phyloP scores from a whole-genome alignment of 1,284 basidiomycete genomes.

The Sporisorium graminicola region DNA sequence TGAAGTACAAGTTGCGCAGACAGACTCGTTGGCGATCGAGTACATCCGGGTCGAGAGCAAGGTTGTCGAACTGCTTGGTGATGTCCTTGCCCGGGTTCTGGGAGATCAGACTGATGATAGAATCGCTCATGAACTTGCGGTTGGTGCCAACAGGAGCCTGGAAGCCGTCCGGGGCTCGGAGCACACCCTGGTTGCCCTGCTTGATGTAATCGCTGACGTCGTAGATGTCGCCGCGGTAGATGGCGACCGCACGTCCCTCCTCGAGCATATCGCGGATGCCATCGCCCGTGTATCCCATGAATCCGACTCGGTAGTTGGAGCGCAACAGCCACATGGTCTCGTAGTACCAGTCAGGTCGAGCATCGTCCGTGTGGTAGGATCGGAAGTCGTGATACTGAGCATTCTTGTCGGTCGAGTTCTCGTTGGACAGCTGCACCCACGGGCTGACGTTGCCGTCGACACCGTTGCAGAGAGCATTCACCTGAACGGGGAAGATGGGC shows the following conservation, averaged over 20 bases:
- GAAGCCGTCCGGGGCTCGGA: slow-evolving; percentile 76
- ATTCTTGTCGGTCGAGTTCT: slow-evolving; percentile 83
- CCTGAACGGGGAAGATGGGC: slow-evolving; percentile 93
- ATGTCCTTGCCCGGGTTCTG: slow-evolving; percentile 85
- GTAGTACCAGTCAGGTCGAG: slow-evolving; percentile 97
- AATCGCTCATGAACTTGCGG: slow-evolving; percentile 80
- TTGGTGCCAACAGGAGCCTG: slow-evolving; percentile 75
- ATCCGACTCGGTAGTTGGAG: slow-evolving; percentile 87
- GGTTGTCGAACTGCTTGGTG: slow-evolving; percentile 80
- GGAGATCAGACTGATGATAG: slow-evolving; percentile 84
- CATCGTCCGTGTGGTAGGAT: slow-evolving; percentile 78
- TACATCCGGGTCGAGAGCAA: slow-evolving; percentile 78
- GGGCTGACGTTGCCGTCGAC: slow-evolving; percentile 83
- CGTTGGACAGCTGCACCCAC: slow-evolving; percentile 82
- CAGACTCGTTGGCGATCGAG: slow-evolving; percentile 85
- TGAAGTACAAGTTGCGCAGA: slow-evolving; percentile 89
- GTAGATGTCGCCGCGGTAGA: slow-evolving; percentile 88
- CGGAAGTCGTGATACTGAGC: slow-evolving; percentile 94
- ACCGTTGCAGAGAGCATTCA: slow-evolving; percentile 93
- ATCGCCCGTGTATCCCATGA: slow-evolving; percentile 86
- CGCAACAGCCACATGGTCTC: slow-evolving; percentile 81
- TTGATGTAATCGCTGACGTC: slow-evolving; percentile 83
- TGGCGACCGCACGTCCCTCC: slow-evolving; percentile 77
- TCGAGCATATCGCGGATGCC: slow-evolving; percentile 80
- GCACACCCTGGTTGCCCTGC: slow-evolving; percentile 66